Evolutionary conservation across 2,329 filamentous ascomycete genomes (phyloP), one percentile per base, ranked within the genome.

Genomic region (Curvularia hawaiiensis): DNA sequence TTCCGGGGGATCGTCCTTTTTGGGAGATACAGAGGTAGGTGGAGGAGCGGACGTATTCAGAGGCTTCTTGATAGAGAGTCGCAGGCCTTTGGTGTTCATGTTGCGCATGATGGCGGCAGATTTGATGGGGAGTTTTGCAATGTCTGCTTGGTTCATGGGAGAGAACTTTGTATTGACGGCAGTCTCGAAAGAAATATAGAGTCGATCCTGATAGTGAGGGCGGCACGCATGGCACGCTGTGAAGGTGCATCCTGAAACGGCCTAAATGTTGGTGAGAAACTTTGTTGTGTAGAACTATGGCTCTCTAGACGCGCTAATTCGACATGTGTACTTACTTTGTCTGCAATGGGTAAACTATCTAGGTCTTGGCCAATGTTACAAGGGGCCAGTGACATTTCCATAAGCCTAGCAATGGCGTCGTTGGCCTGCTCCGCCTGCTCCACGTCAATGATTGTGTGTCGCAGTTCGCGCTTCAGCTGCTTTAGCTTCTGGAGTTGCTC

Each of bases 211-310:
- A 60, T 78, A 80, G 61, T 79, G 80, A 2, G 80, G 80, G 30
- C 82, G 78, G 61, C 83, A 85, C n/a, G 65, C 70, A 31, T 80
- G 79, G 59, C 83, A 85, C 50, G 78, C 77, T 49, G 76, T 75
- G 63, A 78, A 78, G n/a, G 61, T 69, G 67, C 83, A 85, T 22
- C 44, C 35, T 24, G 45, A 48, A 12, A 53, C 44, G 14, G 20
- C 47, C 53, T 63, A 16, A n/a, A 35, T 2, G 14, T 18, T 7
- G 3, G 52, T 68, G 28, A 67, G 54, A 3, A 4, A 44, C 24
- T 10, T 10, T 26, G 14, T 24, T 12, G 8, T 44, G 16, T 28
- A 28, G 12, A 10, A 44, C 4, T 49, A 6, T 22, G 2, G 28
- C 24, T 20, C 12, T 18, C 3, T n/a, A 31, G 38, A 22, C 18